Conservation (phyloP, 2,329 filamentous ascomycete genomes). For the Ophiocordyceps camponoti-leonardi region DNA sequence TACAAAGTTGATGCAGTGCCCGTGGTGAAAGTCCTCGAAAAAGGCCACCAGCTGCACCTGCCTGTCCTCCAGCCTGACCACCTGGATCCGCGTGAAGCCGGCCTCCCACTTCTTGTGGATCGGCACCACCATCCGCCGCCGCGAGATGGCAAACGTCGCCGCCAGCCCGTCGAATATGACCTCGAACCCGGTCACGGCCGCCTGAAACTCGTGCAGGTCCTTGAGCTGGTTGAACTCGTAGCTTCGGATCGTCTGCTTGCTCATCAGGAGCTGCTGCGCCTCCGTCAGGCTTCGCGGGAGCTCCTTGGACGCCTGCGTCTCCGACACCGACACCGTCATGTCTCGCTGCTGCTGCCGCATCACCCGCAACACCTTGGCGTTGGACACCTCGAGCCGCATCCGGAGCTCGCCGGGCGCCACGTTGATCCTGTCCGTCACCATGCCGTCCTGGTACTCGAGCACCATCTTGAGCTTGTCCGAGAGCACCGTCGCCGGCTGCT, state of each 20-base stretch:
- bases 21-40: constrained; percentile 75
- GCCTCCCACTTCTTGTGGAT: constrained; percentile 94
- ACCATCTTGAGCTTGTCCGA: constrained; percentile 63
- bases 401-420: constrained; percentile 59
- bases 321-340: constrained; percentile 57
- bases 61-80: constrained; percentile 55
- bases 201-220: constrained; percentile 65
- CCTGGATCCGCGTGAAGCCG: constrained; percentile 59
- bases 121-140: constrained; percentile 74
- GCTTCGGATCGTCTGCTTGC: constrained; percentile 49
- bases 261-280: constrained; percentile 41
- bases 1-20: constrained; percentile 76
- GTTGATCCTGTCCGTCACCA: constrained; percentile 70
- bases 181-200: constrained; percentile 61
- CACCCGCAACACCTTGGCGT: constrained; percentile 44
- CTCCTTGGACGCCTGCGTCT: constrained; percentile 45
- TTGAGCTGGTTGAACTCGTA: constrained; percentile 48
- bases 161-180: constrained; percentile 62
- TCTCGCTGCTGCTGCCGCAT: constrained; percentile 61
- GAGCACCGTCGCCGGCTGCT: constrained; percentile 49
- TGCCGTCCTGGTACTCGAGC: constrained; percentile 58
- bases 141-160: constrained; percentile 61
- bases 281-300: constrained; percentile 44
- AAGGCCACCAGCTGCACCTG: constrained; percentile 67
- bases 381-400: constrained; percentile 45